Percentiles rank a stretch among this genome's conserved stretches.
phyloP scores from a whole-genome alignment of 805 yeast genomes.

The Clavispora vitiphila region DNA sequence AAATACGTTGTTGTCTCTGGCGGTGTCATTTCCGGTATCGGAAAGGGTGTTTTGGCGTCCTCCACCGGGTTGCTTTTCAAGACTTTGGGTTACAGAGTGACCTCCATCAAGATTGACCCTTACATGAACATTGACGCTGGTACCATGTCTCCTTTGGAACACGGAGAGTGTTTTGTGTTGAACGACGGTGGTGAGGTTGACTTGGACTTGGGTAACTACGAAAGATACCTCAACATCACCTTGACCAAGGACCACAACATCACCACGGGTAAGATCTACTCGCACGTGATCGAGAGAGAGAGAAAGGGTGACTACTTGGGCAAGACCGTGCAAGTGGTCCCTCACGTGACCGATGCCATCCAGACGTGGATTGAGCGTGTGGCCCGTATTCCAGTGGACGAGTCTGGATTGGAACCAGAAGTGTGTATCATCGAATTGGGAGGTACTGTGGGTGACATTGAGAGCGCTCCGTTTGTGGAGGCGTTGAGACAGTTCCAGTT shows the following conservation, averaged over 20 bases:
- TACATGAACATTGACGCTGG: slow-evolving; percentile 99
- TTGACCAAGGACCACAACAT: slow-evolving; percentile 92
- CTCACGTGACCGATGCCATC: slow-evolving; percentile 94
- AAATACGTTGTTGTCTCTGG: slow-evolving; percentile 99
- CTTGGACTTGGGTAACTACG: slow-evolving; percentile 96
- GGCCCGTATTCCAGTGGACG: slow-evolving; percentile 86
- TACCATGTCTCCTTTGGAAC: slow-evolving; percentile 98
- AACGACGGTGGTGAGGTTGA: slow-evolving; percentile 99
- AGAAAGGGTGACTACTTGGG: slow-evolving; percentile 97
- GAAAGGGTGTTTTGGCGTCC: slow-evolving; percentile 97
- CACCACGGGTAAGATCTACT: slow-evolving; percentile 96
- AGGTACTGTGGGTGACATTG: slow-evolving; percentile 99
- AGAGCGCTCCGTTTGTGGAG: slow-evolving; percentile 97
- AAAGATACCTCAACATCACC: slow-evolving; percentile 90
- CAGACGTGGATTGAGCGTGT: slow-evolving; percentile 98
- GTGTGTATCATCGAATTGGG: slow-evolving; percentile 96
- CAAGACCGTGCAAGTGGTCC: slow-evolving; percentile 99
- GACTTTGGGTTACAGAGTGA: slow-evolving; percentile 89
- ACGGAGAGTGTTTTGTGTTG: slow-evolving; percentile 96
- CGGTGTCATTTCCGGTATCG: slow-evolving; percentile 99
- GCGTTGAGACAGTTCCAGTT: slow-evolving; percentile 98
- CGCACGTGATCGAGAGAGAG: slow-evolving; percentile 88
- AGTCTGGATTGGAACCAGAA: slow-evolving; percentile 84
- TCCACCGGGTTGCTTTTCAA: slow-evolving; percentile 93
- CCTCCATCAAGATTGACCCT: slow-evolving; percentile 97